phyloP scores from a whole-genome alignment of 805 yeast species.

The Candida sithepensis region DNA sequence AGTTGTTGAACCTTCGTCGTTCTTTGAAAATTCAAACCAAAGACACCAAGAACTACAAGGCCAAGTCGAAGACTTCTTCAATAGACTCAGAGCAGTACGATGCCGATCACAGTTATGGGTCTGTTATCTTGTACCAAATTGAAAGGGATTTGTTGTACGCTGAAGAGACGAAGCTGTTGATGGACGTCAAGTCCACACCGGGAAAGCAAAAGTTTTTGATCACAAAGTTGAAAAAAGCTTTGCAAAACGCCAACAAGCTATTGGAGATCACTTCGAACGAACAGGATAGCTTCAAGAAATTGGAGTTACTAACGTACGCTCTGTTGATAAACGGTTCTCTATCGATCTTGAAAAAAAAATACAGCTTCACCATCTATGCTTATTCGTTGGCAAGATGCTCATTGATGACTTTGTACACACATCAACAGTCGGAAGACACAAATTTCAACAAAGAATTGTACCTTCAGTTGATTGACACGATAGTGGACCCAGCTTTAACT shows the following conservation, averaged over 20 bases:
- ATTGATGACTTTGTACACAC: slow-evolving; percentile 48
- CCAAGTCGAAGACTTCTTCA: slow-evolving; percentile 43
- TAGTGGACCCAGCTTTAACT: slow-evolving; percentile 63
- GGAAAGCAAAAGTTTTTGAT: slow-evolving; percentile 48
- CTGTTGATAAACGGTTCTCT: slow-evolving; percentile 35
- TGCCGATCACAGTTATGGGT: slow-evolving; percentile 49
- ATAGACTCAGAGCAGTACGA: slow-evolving; percentile 49
- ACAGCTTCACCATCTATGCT: slow-evolving; percentile 48
- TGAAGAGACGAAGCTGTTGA: slow-evolving; percentile 52
- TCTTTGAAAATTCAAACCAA: slow-evolving; percentile 58
- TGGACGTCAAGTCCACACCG: slow-evolving; percentile 50
- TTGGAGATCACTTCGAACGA: slow-evolving; percentile 40
- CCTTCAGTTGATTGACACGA: slow-evolving; percentile 51
- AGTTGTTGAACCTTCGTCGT: slow-evolving; percentile 61
- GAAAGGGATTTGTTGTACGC: slow-evolving; percentile 77
- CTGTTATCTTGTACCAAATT: slow-evolving; percentile 57
- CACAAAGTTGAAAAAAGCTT: slow-evolving; percentile 67
- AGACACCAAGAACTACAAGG: slow-evolving; percentile 60
- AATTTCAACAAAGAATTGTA: slow-evolving; percentile 37
- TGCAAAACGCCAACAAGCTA: slow-evolving; percentile 41
- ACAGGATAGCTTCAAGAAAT: slow-evolving; percentile 25
- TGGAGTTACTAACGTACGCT: slow-evolving; percentile 37
- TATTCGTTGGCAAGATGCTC: slow-evolving; percentile 61
- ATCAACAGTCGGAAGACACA: slow-evolving; percentile 16
- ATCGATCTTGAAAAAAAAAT: slow-evolving; percentile 50